A percentile compares a stretch with the other conserved stretches of the same genome.
phyloP scores from a whole-genome alignment of 768 basidiomycete genomes.

The Terana coerulea region DNA sequence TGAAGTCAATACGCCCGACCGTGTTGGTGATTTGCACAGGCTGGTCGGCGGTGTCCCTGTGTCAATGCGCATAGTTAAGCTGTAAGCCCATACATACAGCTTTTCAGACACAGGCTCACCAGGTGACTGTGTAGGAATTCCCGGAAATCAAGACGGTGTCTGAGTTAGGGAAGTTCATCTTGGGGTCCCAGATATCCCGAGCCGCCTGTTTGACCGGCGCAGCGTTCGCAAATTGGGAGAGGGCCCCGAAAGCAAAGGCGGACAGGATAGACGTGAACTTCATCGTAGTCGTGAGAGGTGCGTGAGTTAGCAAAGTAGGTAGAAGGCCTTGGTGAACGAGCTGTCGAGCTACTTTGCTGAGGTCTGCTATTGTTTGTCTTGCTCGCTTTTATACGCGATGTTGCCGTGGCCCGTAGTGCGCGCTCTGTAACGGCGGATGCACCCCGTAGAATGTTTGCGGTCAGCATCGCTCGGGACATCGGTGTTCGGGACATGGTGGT shows the following conservation, averaged over 20 bases:
- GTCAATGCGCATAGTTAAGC: background rate
- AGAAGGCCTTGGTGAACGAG: background rate
- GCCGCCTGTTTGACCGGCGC: background rate
- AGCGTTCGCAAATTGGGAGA: slow-evolving; percentile 11
- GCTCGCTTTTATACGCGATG: no score
- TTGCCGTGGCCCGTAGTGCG: no score
- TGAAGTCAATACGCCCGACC: slow-evolving; percentile 15
- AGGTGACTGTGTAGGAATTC: slow-evolving; percentile 20
- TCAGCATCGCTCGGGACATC: no score
- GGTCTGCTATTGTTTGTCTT: no score
- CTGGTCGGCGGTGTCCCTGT: slow-evolving; percentile 29
- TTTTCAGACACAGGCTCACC: slow-evolving; percentile 7
- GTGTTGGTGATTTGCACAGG: slow-evolving; percentile 39
- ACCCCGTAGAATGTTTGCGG: no score
- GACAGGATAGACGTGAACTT: slow-evolving; percentile 11
- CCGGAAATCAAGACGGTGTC: slow-evolving; percentile 19
- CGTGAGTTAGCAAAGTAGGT: background rate
- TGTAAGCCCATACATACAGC: background rate
- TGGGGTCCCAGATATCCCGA: slow-evolving; percentile 16
- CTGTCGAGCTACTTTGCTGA: no score
- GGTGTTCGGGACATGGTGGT: no score
- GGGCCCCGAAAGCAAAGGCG: slow-evolving; percentile 8
- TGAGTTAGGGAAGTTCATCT: slow-evolving; percentile 15
- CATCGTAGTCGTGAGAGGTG: no score
- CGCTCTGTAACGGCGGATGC: no score